Evolutionary conservation across 306 rosid species (phyloP), one percentile per base, ranked within the genome.

Genomic region (Ziziphus jujuba): DNA sequence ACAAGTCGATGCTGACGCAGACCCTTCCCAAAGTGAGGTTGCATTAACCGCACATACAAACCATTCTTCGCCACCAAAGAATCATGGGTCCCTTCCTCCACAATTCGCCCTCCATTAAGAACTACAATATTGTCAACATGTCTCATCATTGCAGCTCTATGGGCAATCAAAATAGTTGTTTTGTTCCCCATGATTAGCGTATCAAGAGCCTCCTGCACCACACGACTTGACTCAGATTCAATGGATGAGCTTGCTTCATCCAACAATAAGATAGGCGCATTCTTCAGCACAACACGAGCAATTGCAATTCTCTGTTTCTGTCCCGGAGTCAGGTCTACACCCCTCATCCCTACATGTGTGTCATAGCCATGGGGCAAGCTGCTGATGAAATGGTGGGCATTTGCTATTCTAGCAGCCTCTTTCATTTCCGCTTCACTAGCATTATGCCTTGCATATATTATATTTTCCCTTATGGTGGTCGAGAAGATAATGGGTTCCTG

Each of bases 241-340:
- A 95, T 90, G 17, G 99, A 85, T 15, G 99, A 95, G 74, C 99
- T 95, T 57, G 99, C 97, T 83, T 95, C 99, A 71, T 95, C 99
- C 85, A 95, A 78, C 79, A 95, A 76, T 63, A 95, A 81, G 69
- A 95, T 95, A 56, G 99, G 99, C 7, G 97, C 99, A 49, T 95
- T 95, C 81, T 95, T 95, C 53, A 95, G 81, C 67, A 95, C 85
- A 5, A 95, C 99, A 69, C 97, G 87, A 15, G 99, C 99, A 55
- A 95, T 95, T 59, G 96, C 99, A 73, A 95, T 95, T 73, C 99
- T 85, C 96, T 95, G 99, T 76, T 95, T 95, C 86, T 95, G 99
- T 63, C 99, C 99, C 0, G 97, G 97, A 72, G 99, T 95, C 62
- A 95, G 77, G 79, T 95, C 99, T 65, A 95, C 99, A 45, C 96